These are phyloP conservation scores for Diplotaxis tenuifolia DNA, from an alignment of 345 rosid genomes.

Conservation along the genomic window DNA sequence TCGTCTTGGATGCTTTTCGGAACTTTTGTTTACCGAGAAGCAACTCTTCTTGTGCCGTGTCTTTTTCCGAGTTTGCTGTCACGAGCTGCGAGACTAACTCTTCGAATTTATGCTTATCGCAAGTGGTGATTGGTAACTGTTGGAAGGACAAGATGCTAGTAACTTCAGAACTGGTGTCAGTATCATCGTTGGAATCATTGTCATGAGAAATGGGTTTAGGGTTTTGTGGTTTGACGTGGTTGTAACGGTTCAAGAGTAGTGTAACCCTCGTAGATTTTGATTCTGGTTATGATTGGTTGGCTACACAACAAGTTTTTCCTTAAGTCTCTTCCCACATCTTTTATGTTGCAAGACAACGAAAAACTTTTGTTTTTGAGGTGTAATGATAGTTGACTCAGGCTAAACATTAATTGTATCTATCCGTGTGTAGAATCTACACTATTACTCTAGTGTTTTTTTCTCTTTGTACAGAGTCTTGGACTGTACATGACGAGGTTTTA, in stretches of 20 bases:
- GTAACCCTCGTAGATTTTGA: constrained; percentile 46
- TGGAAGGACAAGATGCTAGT: constrained; percentile 23
- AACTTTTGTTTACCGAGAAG: constrained; percentile 30
- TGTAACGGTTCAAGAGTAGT: constrained; percentile 38
- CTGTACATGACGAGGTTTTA: background rate
- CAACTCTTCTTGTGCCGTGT: constrained; percentile 34
- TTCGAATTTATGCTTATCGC: background rate
- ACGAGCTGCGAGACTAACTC: constrained; percentile 45
- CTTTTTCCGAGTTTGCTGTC: constrained; percentile 48
- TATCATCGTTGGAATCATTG: background rate
- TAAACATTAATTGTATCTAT: background rate
- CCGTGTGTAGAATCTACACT: background rate
- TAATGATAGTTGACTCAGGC: background rate
- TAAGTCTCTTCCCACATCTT: background rate
- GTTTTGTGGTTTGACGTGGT: constrained; percentile 20
- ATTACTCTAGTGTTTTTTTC: background rate
- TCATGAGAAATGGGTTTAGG: background rate
- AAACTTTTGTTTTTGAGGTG: background rate
- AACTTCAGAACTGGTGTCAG: constrained; percentile 8
- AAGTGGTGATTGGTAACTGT: constrained; percentile 1
- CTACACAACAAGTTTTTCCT: background rate
- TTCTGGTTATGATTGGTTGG: background rate
- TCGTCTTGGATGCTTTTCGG: constrained; percentile 47
- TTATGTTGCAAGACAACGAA: background rate
- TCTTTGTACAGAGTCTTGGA: background rate